phyloP scores from a whole-genome alignment of 129 eudicot species.

The Chrysanthemum makinoi region DNA sequence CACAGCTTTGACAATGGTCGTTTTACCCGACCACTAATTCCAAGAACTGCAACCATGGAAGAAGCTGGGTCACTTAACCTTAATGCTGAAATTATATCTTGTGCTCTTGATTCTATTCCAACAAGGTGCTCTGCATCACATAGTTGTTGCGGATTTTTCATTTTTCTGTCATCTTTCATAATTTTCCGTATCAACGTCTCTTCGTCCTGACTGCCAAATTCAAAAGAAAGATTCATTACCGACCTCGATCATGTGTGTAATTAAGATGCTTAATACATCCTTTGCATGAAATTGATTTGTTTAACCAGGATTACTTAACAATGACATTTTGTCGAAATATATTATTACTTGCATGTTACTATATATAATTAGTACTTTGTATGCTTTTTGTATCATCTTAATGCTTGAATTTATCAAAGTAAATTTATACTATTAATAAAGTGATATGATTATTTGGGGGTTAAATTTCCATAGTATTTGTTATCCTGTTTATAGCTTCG shows the following conservation, averaged over 20 bases:
- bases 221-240: not conserved
- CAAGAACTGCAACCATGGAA: slow-evolving; percentile 24
- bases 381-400: no score
- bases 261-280: not conserved
- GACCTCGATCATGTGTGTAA: no score
- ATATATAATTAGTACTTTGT: no score
- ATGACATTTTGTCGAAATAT: no score
- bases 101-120: slow-evolving; percentile 26
- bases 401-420: no score
- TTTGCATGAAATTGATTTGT: no score
- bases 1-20: slow-evolving; percentile 20
- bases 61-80: slow-evolving; percentile 3
- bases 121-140: slow-evolving; percentile 16
- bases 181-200: not conserved
- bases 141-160: slow-evolving; percentile 4
- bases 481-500: no score
- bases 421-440: no score
- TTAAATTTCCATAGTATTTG: no score
- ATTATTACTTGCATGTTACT: no score
- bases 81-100: slow-evolving; percentile 10
- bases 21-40: slow-evolving; percentile 23
- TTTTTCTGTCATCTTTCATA: slow-evolving; percentile 10
- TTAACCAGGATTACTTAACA: no score
- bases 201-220: slow-evolving; percentile 20
- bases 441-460: no score